Conservation (phyloP, 2,329 filamentous ascomycete genomes). For the Elsinoe batatas region DNA sequence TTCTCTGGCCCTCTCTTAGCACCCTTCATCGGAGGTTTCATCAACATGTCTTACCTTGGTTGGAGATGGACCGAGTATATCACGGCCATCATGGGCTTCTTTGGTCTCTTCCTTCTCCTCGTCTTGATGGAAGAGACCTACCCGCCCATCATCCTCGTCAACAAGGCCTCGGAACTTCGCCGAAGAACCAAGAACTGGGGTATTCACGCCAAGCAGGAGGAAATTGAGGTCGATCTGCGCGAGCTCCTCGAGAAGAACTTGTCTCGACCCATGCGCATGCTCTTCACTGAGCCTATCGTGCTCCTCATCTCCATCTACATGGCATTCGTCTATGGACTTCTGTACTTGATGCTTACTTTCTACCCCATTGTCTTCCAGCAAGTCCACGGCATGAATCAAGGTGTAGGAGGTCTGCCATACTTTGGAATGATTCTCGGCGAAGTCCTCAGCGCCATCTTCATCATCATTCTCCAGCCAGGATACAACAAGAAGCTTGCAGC, state of each 20-base stretch:
- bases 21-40: constrained; percentile 27
- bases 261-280: constrained; percentile 35
- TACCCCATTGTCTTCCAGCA: constrained; percentile 70
- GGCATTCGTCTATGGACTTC: constrained; percentile 39
- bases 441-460: constrained; percentile 21
- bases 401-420: constrained; percentile 67
- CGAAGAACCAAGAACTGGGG: constrained; percentile 50
- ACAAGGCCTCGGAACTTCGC: constrained; percentile 46
- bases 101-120: constrained; percentile 38
- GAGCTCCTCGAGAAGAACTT: constrained; percentile 31
- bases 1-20: constrained; percentile 27
- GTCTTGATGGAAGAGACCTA: constrained; percentile 50
- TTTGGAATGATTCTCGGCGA: constrained; percentile 54
- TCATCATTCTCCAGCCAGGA: constrained; percentile 21
- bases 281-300: constrained; percentile 42
- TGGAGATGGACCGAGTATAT: constrained; percentile 46
- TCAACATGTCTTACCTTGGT: constrained; percentile 25
- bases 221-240: constrained; percentile 30
- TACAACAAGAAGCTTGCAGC: constrained; percentile 29
- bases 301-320: constrained; percentile 39
- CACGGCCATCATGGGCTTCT: constrained; percentile 47
- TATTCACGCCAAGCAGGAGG: constrained; percentile 44
- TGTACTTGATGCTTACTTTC: constrained; percentile 79
- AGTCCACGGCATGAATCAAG: constrained; percentile 59
- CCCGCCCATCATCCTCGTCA: constrained; percentile 47